Base-by-base conservation (phyloP, 1,284 basidiomycete species). In the Sanghuangporus baumii region DNA sequence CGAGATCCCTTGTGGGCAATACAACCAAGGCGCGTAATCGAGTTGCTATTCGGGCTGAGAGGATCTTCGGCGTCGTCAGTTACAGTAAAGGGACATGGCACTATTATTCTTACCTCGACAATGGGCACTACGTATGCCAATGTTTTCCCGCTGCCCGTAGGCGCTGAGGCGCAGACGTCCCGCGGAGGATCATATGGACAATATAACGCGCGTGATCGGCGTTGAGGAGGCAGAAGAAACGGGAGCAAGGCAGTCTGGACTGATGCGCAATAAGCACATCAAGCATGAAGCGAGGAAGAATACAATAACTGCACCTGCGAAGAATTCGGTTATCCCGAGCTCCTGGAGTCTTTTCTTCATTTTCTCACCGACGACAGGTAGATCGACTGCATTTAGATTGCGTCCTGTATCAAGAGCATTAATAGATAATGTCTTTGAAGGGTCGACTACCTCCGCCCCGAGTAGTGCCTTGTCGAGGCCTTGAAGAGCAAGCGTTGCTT, bases 111-210 rank as follows among this genome's bases (percentile, higher is more conserved):
- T 67, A 89, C 92, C 80, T 98, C 93, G 34, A 98, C 81, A 59
- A 98, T 92, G 1, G 96, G 96, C 18, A 98, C 77, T 3, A 90
- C 89, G 74, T 99, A 99, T 12, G 94, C 93, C 20, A 99, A 81
- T 0, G 96, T 99, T 77, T 99, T 99, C 0, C 96, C 96, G 68
- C 93, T 96, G 37, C 96, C 96, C 0, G 96, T 99, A 0, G 97
- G 97, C 1, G 97, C 97, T 5, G 94, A 97, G n/a, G 97, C 92
- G 69, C 96, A 96, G 8, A 96, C 81, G 74, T 99, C 97, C 47
- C 82, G 81, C 26, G 89, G 88, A 31, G 84, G 81, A 59, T 84
- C 74, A 68, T 86, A 88, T 0, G 91, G 88, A 14, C 84, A 80
- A 70, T 94, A 94, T 2, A 97, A 76, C 0, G 80, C 74, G 54